Base-by-base conservation (phyloP, 2,329 filamentous ascomycete species). In the Monilinia laxa region DNA sequence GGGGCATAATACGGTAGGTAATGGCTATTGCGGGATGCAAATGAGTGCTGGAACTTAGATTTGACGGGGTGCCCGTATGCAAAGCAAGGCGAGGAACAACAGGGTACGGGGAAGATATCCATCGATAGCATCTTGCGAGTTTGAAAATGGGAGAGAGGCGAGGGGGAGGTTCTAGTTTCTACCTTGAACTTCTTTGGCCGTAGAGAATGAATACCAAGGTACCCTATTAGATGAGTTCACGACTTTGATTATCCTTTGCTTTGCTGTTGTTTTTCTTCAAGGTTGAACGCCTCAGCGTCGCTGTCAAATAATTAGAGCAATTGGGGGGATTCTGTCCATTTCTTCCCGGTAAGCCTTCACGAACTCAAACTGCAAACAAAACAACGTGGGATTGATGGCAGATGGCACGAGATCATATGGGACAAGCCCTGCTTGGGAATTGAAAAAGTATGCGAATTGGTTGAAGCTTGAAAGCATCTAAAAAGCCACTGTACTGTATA, bases 21-120 rank as follows among this genome's bases (percentile, higher is more conserved):
- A 59, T 59, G 62, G 62, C 38, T 57, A 35, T 65, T 59, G 63
- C 53, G 63, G 54, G 63, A 65, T 59, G 53, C 5, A 20, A 57
- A 47, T 51, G 28, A 16, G 28, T 60, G 45, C 45, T 60, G 52
- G 53, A 45, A 42, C 53, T 35, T 65, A 25, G 38, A n/a, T 16
- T 23, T 9, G 62, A 64, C 52, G 63, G 63, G 62, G 54, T 59
- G 63, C 23, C 63, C 54, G 62, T 63, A 42, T 31, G 45, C 9
- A 62, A 12, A 31, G 20, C 53, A 23, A 56, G 58, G 28, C 28
- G 58, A 60, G 14, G 20, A 12, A 31, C 38, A 58, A 31, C 62
- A 59, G 42, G 63, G 63, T 49, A 40, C 28, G 42, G 31, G 40
- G 62, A 18, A 57, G 62, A 45, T 47, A 40, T 58, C 18, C 7